Evolutionary conservation across 2,329 filamentous ascomycete genomes (phyloP).

Genomic region (Colletotrichum plurivorum): DNA sequence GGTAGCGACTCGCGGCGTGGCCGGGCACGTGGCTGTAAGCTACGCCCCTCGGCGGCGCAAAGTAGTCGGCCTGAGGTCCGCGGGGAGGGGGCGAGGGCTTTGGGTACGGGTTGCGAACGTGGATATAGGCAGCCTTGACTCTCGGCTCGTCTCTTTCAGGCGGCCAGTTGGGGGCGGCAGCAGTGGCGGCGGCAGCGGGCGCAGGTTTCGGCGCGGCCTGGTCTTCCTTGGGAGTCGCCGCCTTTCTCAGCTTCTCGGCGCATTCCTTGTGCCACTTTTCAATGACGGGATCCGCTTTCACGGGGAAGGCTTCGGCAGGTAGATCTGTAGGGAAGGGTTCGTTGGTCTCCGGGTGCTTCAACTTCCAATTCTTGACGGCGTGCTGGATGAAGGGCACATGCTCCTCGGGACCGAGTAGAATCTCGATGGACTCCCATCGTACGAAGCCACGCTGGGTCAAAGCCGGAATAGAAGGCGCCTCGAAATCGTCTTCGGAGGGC

Average conservation of each 20-base stretch:
- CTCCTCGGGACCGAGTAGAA: slow-evolving; percentile 88
- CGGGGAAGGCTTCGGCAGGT: slow-evolving; percentile 76
- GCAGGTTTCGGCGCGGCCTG: slow-evolving; percentile 46
- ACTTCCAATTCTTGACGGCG: slow-evolving; percentile 82
- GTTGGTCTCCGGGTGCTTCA: slow-evolving; percentile 82
- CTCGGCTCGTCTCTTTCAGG: slow-evolving; percentile 53
- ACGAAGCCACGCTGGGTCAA: slow-evolving; percentile 89
- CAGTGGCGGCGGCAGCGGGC: slow-evolving; percentile 41
- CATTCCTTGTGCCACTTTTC: slow-evolving; percentile 88
- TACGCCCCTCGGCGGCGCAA: slow-evolving; percentile 46
- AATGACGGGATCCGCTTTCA: slow-evolving; percentile 82
- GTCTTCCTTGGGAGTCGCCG: slow-evolving; percentile 62
- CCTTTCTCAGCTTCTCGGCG: slow-evolving; percentile 76
- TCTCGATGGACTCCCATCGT: slow-evolving; percentile 93
- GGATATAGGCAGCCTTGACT: slow-evolving; percentile 54
- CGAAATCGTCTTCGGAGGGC: slow-evolving; percentile 78
- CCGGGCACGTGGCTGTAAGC: slow-evolving; percentile 59
- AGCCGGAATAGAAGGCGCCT: slow-evolving; percentile 83
- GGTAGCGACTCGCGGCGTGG: slow-evolving; percentile 56
- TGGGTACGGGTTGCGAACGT: slow-evolving; percentile 49
- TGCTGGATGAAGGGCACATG: slow-evolving; percentile 88
- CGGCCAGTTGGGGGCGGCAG: slow-evolving; percentile 43
- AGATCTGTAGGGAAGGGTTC: slow-evolving; percentile 74
- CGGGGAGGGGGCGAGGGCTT: slow-evolving; percentile 42
- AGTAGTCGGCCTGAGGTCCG: slow-evolving; percentile 49